Evolutionary conservation across 371 early-diverging fungal genomes (phyloP).

Genomic region (Circinella umbellata): DNA sequence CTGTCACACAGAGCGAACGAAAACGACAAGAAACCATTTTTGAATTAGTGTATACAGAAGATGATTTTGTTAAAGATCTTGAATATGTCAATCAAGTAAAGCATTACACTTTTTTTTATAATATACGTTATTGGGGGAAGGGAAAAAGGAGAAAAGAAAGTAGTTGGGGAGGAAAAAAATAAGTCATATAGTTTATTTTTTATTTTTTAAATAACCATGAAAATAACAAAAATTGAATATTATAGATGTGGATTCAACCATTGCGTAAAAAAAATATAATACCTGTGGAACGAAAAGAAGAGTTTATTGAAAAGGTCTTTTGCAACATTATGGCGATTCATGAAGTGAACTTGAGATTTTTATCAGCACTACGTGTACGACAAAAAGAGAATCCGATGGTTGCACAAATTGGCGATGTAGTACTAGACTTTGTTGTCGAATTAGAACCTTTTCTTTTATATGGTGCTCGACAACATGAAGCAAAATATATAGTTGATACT

Average conservation of each 20-base stretch:
- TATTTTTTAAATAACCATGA: too few species aligned
- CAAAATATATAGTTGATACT: constrained; percentile 53
- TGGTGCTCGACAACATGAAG: constrained; percentile 86
- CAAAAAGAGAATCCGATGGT: constrained; percentile 79
- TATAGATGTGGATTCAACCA: constrained; percentile 78
- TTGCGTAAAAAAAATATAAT: constrained; percentile 71
- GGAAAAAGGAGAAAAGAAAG: too few species aligned
- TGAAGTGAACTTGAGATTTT: constrained; percentile 70
- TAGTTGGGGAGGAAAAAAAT: too few species aligned
- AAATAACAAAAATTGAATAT: too few species aligned
- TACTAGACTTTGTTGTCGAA: constrained; percentile 69
- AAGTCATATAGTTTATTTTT: too few species aligned
- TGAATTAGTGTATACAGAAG: constrained; percentile 90
- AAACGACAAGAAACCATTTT: constrained; percentile 93
- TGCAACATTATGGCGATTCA: constrained; percentile 76
- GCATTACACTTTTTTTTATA: not conserved
- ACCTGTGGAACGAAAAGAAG: constrained; percentile 57
- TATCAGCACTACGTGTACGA: constrained; percentile 67
- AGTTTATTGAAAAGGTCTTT: constrained; percentile 82
- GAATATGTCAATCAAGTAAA: constrained; percentile 43
- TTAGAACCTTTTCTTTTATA: constrained; percentile 87
- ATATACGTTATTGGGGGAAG: not conserved
- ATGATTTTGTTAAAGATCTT: constrained; percentile 86
- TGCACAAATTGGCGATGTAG: constrained; percentile 84
- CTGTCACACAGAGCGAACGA: constrained; percentile 62